Conservation (phyloP, 225 moss, liverwort and hornwort species). For the Neckera pumila region DNA sequence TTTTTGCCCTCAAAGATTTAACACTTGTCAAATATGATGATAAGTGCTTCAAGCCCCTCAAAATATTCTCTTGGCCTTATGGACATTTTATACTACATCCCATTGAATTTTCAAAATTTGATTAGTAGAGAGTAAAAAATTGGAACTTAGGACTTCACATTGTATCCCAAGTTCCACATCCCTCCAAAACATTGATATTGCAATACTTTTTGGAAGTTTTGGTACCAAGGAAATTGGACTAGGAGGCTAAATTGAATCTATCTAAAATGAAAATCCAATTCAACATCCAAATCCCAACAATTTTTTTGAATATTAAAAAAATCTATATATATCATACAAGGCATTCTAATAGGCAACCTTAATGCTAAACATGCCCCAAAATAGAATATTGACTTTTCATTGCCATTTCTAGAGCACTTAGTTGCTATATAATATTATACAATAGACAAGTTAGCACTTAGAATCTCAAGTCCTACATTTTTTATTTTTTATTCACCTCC, state of each 20-base stretch:
- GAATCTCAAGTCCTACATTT: fast-evolving
- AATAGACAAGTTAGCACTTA: fast-evolving
- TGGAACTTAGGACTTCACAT: fast-evolving
- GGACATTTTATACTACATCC: too few species aligned
- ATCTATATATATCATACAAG: background rate
- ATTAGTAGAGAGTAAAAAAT: too few species aligned
- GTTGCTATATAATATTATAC: background rate
- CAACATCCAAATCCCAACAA: too few species aligned
- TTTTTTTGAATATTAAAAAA: background rate
- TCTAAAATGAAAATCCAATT: background rate
- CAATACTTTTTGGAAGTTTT: background rate
- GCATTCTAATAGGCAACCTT: fast-evolving
- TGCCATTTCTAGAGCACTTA: fast-evolving
- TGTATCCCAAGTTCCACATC: background rate
- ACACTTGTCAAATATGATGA: background rate
- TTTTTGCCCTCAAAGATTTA: fast-evolving
- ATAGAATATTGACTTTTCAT: background rate
- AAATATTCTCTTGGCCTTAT: background rate
- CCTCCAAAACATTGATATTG: background rate
- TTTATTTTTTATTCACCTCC: background rate
- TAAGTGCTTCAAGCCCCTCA: background rate
- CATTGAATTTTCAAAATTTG: too few species aligned
- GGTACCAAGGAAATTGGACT: fast-evolving
- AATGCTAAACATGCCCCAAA: fast-evolving
- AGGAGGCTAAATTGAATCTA: fast-evolving